Evolutionary conservation across 2,329 filamentous ascomycete genomes (phyloP), one percentile per base, ranked within the genome.

Genomic region (Diplodia intermedia): DNA sequence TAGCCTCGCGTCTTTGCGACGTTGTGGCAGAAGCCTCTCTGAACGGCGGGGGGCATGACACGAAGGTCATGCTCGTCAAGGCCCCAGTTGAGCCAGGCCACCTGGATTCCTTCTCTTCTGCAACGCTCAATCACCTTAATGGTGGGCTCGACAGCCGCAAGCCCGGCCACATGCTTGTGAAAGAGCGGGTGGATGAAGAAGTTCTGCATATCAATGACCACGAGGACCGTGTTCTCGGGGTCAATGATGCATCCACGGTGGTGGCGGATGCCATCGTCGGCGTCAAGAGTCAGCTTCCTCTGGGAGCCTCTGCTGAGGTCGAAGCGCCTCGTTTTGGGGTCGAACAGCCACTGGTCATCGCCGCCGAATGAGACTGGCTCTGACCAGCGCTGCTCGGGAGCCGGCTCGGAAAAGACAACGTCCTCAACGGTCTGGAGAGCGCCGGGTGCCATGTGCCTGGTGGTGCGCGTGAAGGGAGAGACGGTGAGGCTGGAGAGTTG

Each of bases 191-290:
- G 71, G 55, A 81, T 71, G 70, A 81, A 82, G 72, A 80, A 81
- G 71, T 81, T 82, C 67, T 82, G 80, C 79, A 81, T 82, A 71
- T 82, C 79, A 65, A 82, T 76, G 38, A 81, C 72, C 33, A 81
- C 76, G 36, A 81, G 70, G 31, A 80, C 73, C 1, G 80, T 78
- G 43, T 73, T 78, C 26, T 72, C 70, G 6, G 80, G 79, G 70
- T 81, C 78, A 67, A 81, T 79, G 69, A 79, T 74, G 72, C 79
- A 78, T 52, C 80, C 79, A 20, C 75, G 76, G 70, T 82, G 79
- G 71, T 80, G 78, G 67, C 76, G 75, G 26, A 78, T 75, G 50
- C 74, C 75, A 71, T 80, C 79, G 71, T 81, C 79, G 70, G 78
- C 79, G 65, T 80, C 78, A 60, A 82, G 72, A 53, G 76, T 72